Evolutionary conservation across 768 basidiomycete genomes (phyloP).

Genomic region (Russula sp.): DNA sequence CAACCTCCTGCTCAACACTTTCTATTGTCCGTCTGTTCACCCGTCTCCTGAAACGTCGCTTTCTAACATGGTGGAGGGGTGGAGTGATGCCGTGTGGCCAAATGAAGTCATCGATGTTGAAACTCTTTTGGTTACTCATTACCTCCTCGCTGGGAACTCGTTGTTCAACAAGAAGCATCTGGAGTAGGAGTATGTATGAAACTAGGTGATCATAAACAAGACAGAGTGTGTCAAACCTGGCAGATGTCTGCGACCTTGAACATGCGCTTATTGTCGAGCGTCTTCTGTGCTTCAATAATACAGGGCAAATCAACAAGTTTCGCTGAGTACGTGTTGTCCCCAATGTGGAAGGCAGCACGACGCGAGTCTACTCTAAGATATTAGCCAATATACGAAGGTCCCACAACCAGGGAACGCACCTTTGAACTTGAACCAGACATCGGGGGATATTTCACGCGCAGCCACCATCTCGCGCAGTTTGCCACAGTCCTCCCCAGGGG

Average conservation of each 20-base stretch:
- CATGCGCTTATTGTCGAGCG: slow-evolving; percentile 92
- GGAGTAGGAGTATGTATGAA: slow-evolving; percentile 1
- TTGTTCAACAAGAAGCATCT: slow-evolving; percentile 93
- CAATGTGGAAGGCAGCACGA: slow-evolving; percentile 83
- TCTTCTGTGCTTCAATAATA: slow-evolving; percentile 92
- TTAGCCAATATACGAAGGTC: background rate
- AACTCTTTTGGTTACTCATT: slow-evolving; percentile 52
- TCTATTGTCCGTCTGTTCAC: slow-evolving; percentile 87
- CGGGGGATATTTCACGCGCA: slow-evolving; percentile 68
- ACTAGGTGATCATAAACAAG: slow-evolving; percentile 16
- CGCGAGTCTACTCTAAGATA: slow-evolving; percentile 62
- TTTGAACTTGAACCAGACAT: slow-evolving; percentile 97
- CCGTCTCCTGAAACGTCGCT: slow-evolving; percentile 87
- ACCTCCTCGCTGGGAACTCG: slow-evolving; percentile 66
- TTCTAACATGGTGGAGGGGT: slow-evolving; percentile 83
- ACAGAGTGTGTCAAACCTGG: slow-evolving; percentile 51
- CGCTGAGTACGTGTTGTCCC: slow-evolving; percentile 71
- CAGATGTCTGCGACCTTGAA: slow-evolving; percentile 99
- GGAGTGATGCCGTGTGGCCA: slow-evolving; percentile 97
- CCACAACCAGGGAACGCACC: slow-evolving; percentile 40
- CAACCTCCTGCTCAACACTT: slow-evolving; percentile 90
- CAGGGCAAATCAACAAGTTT: slow-evolving; percentile 96
- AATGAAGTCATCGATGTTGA: slow-evolving; percentile 93
- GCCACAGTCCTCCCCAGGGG: slow-evolving; percentile 76
- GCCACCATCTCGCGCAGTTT: slow-evolving; percentile 76